Evolutionary conservation across 2,329 filamentous ascomycete genomes (phyloP).

Genomic region (Epichloe brachyelytri): DNA sequence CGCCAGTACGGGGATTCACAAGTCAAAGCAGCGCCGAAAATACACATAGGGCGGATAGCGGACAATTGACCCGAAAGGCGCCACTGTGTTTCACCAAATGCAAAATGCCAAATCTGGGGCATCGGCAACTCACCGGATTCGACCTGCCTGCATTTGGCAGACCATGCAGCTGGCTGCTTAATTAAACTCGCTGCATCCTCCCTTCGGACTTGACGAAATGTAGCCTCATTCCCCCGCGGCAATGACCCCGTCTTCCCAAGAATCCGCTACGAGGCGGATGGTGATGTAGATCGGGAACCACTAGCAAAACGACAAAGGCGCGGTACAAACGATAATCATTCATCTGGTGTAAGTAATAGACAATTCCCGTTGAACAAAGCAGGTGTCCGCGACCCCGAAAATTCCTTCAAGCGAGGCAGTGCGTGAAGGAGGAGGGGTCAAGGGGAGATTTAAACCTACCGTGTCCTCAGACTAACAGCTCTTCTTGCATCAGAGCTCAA

Average conservation of each 20-base stretch:
- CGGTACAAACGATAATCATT: background rate
- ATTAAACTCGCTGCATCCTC: background rate
- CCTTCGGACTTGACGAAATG: background rate
- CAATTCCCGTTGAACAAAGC: no score
- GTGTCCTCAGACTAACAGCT: background rate
- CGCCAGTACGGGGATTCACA: background rate
- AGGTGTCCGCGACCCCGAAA: no score
- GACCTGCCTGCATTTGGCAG: background rate
- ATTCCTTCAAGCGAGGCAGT: no score
- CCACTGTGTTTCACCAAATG: background rate
- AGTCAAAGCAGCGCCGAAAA: background rate
- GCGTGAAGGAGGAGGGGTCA: background rate
- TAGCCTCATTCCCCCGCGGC: background rate
- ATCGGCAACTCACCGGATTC: background rate
- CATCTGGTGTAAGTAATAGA: constrained; percentile 1
- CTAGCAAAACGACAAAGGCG: constrained; percentile 5
- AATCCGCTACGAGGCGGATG: background rate
- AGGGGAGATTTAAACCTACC: background rate
- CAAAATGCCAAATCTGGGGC: background rate
- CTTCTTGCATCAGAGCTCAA: constrained; percentile 1
- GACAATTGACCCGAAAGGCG: background rate
- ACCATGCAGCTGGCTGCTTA: background rate
- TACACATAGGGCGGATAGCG: background rate
- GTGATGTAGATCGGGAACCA: background rate
- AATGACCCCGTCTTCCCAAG: constrained; percentile 4